Percentiles rank a stretch among this genome's conserved stretches.
Evolutionary conservation across 352 stramenopile genomes (phyloP).

Genomic region (Phytophthora hibernalis): DNA sequence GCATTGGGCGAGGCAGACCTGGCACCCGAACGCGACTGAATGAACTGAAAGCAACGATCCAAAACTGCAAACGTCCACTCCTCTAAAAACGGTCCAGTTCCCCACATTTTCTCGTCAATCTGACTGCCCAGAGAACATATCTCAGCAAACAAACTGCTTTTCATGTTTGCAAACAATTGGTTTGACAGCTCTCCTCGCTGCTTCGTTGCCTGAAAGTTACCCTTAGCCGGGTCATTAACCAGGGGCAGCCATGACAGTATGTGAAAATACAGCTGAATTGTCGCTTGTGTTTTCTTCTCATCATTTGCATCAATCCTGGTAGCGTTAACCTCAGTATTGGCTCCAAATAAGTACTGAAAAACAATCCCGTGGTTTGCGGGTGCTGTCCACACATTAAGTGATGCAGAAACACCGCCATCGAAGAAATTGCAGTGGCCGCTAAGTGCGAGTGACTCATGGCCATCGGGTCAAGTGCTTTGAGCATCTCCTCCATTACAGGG

Average conservation of each 20-base stretch:
- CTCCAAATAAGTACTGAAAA: constrained; percentile 67
- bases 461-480: constrained; percentile 70
- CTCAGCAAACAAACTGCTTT: constrained; percentile 49
- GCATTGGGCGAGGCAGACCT: constrained; percentile 31
- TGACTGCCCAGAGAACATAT: constrained; percentile 40
- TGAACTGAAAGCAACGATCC: constrained; percentile 72
- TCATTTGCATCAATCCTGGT: constrained; percentile 80
- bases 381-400: constrained; percentile 72
- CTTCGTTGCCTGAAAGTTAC: constrained; percentile 45
- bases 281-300: constrained; percentile 76
- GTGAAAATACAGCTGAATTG: constrained; percentile 72
- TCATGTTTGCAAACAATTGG: constrained; percentile 52
- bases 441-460: constrained; percentile 79
- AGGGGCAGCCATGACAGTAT: constrained; percentile 75
- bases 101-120: constrained; percentile 63
- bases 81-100: constrained; percentile 63
- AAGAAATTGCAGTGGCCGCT: constrained; percentile 73
- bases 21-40: constrained; percentile 57
- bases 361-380: constrained; percentile 45
- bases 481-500: constrained; percentile 72
- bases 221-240: constrained; percentile 68
- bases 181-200: constrained; percentile 40
- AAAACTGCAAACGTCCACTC: constrained; percentile 71
- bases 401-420: constrained; percentile 64
- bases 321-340: constrained; percentile 68